These are phyloP conservation scores for Metschnikowia borealis DNA, from an alignment of 805 yeast species.

Conservation along the genomic window DNA sequence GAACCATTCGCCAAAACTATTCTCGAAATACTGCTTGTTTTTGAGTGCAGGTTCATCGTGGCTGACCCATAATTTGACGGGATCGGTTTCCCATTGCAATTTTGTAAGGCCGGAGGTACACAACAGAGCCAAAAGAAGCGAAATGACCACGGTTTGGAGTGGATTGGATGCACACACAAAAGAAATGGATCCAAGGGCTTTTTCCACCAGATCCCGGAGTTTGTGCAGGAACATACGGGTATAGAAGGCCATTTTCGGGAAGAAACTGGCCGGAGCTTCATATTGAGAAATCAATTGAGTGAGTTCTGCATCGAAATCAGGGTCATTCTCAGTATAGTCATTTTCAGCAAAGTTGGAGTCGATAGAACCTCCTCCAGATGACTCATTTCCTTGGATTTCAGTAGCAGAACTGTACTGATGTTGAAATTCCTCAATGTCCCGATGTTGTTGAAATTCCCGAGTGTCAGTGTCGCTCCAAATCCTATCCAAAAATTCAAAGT, in stretches of 20 bases:
- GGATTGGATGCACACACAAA: conserved; percentile 61
- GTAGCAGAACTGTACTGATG: conserved; percentile 13
- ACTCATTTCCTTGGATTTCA: conserved; percentile 4
- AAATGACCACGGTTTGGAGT: conserved; percentile 21
- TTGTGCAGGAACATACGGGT: not conserved
- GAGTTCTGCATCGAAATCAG: conserved; percentile 4
- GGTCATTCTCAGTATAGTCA: not conserved
- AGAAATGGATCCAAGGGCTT: conserved; percentile 49
- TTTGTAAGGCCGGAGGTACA: conserved; percentile 50
- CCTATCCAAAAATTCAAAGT: too few relatives aligned
- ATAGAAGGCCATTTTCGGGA: not conserved
- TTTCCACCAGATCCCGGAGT: conserved; percentile 16
- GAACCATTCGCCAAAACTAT: conserved; percentile 86
- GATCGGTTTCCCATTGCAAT: conserved; percentile 68
- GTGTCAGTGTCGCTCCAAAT: too few relatives aligned
- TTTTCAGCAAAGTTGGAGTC: not conserved
- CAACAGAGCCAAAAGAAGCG: conserved; percentile 34
- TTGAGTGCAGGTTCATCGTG: conserved; percentile 64
- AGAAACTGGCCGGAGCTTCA: not conserved
- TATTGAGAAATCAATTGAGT: conserved; percentile 1
- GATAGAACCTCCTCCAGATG: too few relatives aligned
- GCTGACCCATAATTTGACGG: conserved; percentile 88
- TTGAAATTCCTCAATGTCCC: too few relatives aligned
- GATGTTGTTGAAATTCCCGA: too few relatives aligned
- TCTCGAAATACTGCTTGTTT: conserved; percentile 69